Evolutionary conservation across 192 early-diverging fungal genomes (phyloP), one percentile per base, ranked within the genome.

Genomic region (Coemansia sp.): DNA sequence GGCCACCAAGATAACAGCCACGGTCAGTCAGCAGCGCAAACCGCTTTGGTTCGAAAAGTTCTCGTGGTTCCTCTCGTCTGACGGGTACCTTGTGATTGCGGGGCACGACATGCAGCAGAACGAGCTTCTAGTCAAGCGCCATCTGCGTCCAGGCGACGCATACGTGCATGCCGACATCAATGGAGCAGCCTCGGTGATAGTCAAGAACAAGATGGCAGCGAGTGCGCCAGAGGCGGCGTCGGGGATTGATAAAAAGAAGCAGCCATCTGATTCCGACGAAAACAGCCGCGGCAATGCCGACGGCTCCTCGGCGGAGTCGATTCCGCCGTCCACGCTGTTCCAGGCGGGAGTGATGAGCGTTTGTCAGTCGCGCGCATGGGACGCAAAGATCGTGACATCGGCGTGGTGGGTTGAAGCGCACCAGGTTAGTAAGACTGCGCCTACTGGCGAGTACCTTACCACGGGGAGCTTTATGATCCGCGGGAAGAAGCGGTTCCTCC

Each of bases 1-100:
- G 62, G 86, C 89, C 40, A 90, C 88, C 57, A 87, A 88, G 56
- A 87, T 88, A n/a, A 92, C 88, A 0, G 85, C 89, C 0, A 88
- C 87, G 6, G 95, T 95, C 61, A 89, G 86, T 47, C 90, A 94
- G 69, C 88, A 90, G 62, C 92, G 98, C 65, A 95, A 94, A 63
- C 93, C 94, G 15, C 92, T 89, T 43, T 99, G 96, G 96, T 99
- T 99, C 80, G 98, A 99, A 78, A 96, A 96, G 82, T 99, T 98
- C 65, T 66, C 93, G 37, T 98, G 96, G 96, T 98, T 96, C 65
- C 81, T 98, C 21, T 90, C 91, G 16, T 89, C 90, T 0, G 98
- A 99, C 62, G 95, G 95, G 69, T 94, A 94, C 67, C 76, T 99
- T 55, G 87, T 99, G 22, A 85, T 99, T 68, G 94, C 94, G 36